Percentiles rank a stretch among this genome's conserved stretches.
Conservation (phyloP, 1,139 yeast genomes). For the Saccharomycopsis hybrid region DNA sequence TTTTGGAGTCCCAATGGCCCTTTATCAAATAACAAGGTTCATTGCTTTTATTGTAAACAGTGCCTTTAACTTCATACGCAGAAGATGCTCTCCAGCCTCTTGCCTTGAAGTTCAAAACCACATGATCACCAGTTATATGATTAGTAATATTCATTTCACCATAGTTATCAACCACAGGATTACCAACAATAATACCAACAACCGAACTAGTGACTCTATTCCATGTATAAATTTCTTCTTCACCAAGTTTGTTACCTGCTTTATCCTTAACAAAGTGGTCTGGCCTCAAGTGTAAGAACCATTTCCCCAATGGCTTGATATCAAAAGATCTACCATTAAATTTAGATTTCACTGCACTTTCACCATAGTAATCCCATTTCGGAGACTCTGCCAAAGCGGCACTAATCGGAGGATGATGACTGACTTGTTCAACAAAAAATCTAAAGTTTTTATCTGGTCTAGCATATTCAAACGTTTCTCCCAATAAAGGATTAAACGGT, state of each 20-base stretch:
- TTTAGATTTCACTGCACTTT: conserved; percentile 81
- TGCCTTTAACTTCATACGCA: conserved; percentile 88
- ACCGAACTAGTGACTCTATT: conserved; percentile 90
- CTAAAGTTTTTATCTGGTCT: conserved; percentile 84
- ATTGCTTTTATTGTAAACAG: conserved; percentile 52
- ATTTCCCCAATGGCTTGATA: conserved; percentile 85
- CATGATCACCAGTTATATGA: conserved; percentile 83
- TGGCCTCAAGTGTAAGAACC: conserved; percentile 82
- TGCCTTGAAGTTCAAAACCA: conserved; percentile 71
- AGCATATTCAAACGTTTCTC: conserved; percentile 90
- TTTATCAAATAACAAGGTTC: conserved; percentile 68
- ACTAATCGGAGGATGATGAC: conserved; percentile 95
- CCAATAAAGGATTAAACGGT: conserved; percentile 92
- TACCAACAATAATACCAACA: conserved; percentile 89
- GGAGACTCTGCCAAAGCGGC: conserved; percentile 85
- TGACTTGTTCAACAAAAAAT: conserved; percentile 85
- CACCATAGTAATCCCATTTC: conserved; percentile 94
- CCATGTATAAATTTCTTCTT: conserved; percentile 80
- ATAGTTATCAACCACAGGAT: conserved; percentile 89
- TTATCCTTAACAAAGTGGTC: conserved; percentile 45
- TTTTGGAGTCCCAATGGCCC: conserved; percentile 91
- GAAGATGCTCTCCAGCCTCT: conserved; percentile 94
- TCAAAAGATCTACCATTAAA: conserved; percentile 92
- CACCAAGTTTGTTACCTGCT: conserved; percentile 37
- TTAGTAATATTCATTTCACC: conserved; percentile 86